Evolutionary conservation across 805 yeast species (phyloP), one percentile per base, ranked within the genome.

Genomic region (Tetrapisispora fleetii): DNA sequence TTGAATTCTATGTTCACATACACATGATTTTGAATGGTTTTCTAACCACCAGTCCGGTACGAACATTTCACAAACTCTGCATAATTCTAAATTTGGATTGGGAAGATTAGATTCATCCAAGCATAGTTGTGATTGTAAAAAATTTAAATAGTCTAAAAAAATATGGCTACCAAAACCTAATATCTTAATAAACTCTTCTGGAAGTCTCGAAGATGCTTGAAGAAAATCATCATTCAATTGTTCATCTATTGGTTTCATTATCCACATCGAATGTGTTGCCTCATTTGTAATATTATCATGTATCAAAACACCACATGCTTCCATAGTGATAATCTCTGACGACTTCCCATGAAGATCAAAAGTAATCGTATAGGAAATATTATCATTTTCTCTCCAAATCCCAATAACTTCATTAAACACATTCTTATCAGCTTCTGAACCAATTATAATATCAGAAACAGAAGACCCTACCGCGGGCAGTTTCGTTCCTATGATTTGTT

Each of bases 41-140:
- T 91, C 99, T 37, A 93, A 72, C 84, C 95, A 93, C 99, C 99
- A 93, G 4, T 89, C 85, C 4, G 95, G 96, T n/a, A 89, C 81
- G 43, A 77, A 77, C 30, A 81, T 80, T 60, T 93, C 99, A 67
- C 99, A 93, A 27, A 93, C 89, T 43, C 96, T 76, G 64, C 99
- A 93, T 32, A 93, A 69, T 36, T 85, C 88, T 49, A 80, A 75
- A 22, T 82, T 81, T 1, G 96, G 96, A n/a, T 79, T 75, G 0
- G 96, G 95, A 0, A 87, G 73, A 50, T 73, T 71, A 11, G 67
- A 72, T 57, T 81, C 84, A 54, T 83, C 84, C 2, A 80, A 72
- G 16, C 82, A 71, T 9, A 82, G 86, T 38, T 75, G 63, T 35
- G 81, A 86, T 24, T 83, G 77, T 6, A 91, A 70, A 49, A 75